Evolutionary conservation across 176 grass and related monocot species (phyloP).

Genomic region (Juncus inflexus): DNA sequence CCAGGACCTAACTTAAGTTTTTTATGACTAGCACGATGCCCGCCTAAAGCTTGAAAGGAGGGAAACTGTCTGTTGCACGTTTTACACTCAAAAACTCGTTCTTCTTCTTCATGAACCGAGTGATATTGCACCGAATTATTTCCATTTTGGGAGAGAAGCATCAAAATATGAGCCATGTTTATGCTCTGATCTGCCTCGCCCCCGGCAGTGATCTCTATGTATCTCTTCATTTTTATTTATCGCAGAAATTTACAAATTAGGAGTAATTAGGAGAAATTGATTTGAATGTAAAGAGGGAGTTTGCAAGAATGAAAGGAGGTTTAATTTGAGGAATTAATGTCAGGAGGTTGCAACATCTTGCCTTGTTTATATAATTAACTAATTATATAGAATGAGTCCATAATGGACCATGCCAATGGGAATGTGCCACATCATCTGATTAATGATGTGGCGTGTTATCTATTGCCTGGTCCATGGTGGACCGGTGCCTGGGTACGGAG

Average conservation of each 20-base stretch:
- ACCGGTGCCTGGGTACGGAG: too few species aligned
- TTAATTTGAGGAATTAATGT: neutral
- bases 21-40: conserved; percentile 91
- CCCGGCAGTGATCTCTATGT: conserved; percentile 40
- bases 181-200: conserved; percentile 36
- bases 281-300: neutral
- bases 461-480: too few species aligned
- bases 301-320: neutral
- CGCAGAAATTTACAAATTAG: neutral
- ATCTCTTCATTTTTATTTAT: conserved; percentile 38
- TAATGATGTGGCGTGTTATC: too few species aligned
- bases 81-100: conserved; percentile 87
- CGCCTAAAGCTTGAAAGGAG: conserved; percentile 94
- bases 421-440: too few species aligned
- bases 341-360: conserved; percentile 8
- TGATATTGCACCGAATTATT: neutral
- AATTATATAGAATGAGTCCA: too few species aligned
- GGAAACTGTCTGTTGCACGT: conserved; percentile 75
- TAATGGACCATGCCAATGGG: too few species aligned
- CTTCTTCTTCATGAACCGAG: conserved; percentile 13
- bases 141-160: conserved; percentile 51
- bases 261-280: conserved; percentile 17
- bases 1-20: conserved; percentile 48
- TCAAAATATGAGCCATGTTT: conserved; percentile 53
- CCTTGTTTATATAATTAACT: neutral